Percentiles rank a stretch among this genome's conserved stretches.
Conservation (phyloP, 345 rosid genomes). For the Rhodamnia rubescens region DNA sequence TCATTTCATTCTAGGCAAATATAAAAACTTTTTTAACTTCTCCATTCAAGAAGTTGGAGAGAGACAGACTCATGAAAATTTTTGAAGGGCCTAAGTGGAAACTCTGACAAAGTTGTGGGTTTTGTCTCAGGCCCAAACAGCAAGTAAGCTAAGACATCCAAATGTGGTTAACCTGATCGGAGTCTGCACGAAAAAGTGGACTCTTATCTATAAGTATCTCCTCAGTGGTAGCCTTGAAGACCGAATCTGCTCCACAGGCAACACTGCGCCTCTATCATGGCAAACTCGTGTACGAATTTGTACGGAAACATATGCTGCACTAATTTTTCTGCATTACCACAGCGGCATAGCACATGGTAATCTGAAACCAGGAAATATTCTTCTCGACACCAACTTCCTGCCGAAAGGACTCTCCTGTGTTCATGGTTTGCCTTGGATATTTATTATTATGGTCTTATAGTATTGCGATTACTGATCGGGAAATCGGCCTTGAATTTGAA, state of each 20-base stretch:
- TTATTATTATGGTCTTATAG: slow-evolving; percentile 65
- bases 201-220: slow-evolving; percentile 69
- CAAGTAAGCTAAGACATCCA: slow-evolving; percentile 77
- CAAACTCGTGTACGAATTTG: slow-evolving; percentile 70
- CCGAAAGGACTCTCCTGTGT: slow-evolving; percentile 51
- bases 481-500: slow-evolving; percentile 45
- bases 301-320: slow-evolving; percentile 55
- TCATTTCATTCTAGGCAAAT: not conserved
- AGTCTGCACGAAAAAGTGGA: slow-evolving; percentile 68
- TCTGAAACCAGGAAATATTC: slow-evolving; percentile 66
- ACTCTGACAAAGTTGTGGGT: not conserved
- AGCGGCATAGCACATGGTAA: slow-evolving; percentile 73
- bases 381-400: slow-evolving; percentile 54
- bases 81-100: not conserved
- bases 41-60: not conserved
- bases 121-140: slow-evolving; percentile 43
- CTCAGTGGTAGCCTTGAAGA: slow-evolving; percentile 90
- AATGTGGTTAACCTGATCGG: slow-evolving; percentile 70
- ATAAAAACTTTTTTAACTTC: not conserved
- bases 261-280: slow-evolving; percentile 72
- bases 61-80: not conserved
- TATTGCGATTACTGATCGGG: slow-evolving; percentile 64
- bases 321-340: slow-evolving; percentile 73
- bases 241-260: slow-evolving; percentile 56
- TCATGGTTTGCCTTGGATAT: slow-evolving; percentile 44